Conservation (phyloP, 257 asterid species). For the Salvia splendens region DNA sequence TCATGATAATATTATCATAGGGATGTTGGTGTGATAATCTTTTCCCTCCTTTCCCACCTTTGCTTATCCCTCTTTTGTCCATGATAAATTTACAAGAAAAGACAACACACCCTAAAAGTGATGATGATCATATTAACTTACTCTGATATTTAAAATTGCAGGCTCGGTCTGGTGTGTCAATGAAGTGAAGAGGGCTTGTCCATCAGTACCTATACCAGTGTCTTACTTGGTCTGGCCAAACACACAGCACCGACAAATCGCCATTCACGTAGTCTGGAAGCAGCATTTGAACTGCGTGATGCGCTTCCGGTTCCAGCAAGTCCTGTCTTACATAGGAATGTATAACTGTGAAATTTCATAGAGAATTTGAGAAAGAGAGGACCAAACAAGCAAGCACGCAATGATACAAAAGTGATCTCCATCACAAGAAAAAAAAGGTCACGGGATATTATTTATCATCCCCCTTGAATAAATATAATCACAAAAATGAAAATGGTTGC, state of each 20-base stretch:
- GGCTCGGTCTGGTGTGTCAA: constrained; percentile 86
- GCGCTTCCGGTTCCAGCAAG: constrained; percentile 63
- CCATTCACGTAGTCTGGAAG: constrained; percentile 75
- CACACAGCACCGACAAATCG: constrained; percentile 72
- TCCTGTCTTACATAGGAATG: constrained; percentile 38
- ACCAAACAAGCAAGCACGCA: background rate
- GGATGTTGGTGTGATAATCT: too few species aligned
- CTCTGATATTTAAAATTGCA: constrained; percentile 75
- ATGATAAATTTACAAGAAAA: too few species aligned
- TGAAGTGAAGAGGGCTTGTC: constrained; percentile 93
- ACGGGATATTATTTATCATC: background rate
- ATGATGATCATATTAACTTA: constrained; percentile 27
- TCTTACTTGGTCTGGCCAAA: constrained; percentile 94
- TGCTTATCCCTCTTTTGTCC: too few species aligned
- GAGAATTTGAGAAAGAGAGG: background rate
- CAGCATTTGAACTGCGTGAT: constrained; percentile 65
- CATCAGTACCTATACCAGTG: constrained; percentile 87
- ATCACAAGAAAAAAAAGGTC: background rate
- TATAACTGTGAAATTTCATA: too few species aligned
- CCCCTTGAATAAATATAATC: background rate
- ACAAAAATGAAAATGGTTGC: background rate
- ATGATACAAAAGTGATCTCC: background rate
- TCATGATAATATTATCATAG: too few species aligned
- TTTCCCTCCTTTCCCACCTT: too few species aligned
- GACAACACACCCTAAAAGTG: too few species aligned